phyloP scores from a whole-genome alignment of 257 asterid genomes.

The Oldenlandia corymbosa region DNA sequence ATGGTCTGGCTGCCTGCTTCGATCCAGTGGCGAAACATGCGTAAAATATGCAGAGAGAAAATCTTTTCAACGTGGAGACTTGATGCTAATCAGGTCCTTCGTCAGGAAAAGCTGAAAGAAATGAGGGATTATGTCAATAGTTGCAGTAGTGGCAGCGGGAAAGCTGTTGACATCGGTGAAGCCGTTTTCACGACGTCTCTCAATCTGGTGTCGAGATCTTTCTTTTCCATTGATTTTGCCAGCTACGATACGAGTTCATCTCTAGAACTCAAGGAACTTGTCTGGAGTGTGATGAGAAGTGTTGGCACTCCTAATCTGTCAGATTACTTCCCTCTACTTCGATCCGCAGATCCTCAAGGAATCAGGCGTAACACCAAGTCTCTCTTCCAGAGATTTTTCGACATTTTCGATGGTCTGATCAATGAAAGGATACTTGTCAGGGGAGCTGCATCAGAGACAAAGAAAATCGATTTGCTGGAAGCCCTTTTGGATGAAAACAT shows the following conservation, averaged over 20 bases:
- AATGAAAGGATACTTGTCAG: conserved; percentile 6
- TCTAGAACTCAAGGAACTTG: conserved; percentile 19
- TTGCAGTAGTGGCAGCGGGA: neutral
- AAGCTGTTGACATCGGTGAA: conserved; percentile 13
- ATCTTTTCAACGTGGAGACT: conserved; percentile 9
- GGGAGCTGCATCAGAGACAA: too few species aligned
- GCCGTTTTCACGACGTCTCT: conserved; percentile 18
- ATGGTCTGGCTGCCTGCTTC: conserved; percentile 7
- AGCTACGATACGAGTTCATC: conserved; percentile 1
- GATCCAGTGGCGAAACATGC: conserved; percentile 19
- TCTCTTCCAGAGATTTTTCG: neutral
- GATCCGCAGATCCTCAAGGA: conserved; percentile 17
- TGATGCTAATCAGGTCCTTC: conserved; percentile 16
- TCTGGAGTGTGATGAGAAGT: neutral
- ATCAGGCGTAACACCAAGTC: neutral
- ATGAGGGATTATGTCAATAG: conserved; percentile 2
- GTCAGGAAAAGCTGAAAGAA: conserved; percentile 21
- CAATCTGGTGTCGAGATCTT: conserved; percentile 13
- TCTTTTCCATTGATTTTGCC: conserved; percentile 20
- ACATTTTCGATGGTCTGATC: conserved; percentile 18
- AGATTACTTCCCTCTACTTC: conserved; percentile 18
- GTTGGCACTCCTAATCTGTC: neutral
- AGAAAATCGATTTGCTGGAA: neutral
- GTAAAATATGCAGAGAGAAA: conserved; percentile 19
- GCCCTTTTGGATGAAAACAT: neutral